A percentile compares a stretch with the other conserved stretches of the same genome.
phyloP scores from a whole-genome alignment of 2,329 filamentous ascomycete species.

The Metarhizium sp. region DNA sequence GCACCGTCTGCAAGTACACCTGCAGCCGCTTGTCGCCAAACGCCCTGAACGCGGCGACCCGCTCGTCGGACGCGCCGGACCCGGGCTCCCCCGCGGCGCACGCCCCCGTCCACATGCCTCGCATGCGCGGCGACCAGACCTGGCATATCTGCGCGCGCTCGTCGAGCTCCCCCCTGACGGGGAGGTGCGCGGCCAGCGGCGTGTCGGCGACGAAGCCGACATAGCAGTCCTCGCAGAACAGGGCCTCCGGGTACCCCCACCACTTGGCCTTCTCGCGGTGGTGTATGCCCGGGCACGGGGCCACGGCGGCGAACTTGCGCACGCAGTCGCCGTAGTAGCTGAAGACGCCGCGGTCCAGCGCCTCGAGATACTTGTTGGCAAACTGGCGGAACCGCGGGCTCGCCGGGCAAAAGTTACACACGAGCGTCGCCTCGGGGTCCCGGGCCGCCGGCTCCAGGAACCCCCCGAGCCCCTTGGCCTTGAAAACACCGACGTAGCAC shows the following conservation, averaged over 20 bases:
- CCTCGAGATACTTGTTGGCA: constrained; percentile 17
- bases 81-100: constrained; percentile 18
- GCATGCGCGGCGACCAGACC: constrained; percentile 29
- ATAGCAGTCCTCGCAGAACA: constrained; percentile 26
- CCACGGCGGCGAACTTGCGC: constrained; percentile 17
- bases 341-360: constrained; percentile 22
- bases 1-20: constrained; percentile 19
- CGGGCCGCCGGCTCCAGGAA: constrained; percentile 19
- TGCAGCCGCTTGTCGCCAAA: constrained; percentile 18
- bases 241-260: constrained; percentile 25
- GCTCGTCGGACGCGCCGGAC: constrained; percentile 14
- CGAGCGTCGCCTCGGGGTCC: constrained; percentile 9
- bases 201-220: constrained; percentile 19
- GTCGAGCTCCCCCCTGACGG: constrained; percentile 16
- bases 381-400: constrained; percentile 16
- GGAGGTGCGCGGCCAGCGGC: constrained; percentile 13
- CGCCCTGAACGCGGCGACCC: constrained; percentile 16
- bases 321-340: constrained; percentile 18
- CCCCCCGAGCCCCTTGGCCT: constrained; percentile 13
- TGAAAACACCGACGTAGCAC: constrained; percentile 21
- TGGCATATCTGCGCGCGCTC: constrained; percentile 21
- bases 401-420: constrained; percentile 21
- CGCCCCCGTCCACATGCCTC: constrained; percentile 20
- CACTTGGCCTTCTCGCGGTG: constrained; percentile 17
- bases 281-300: constrained; percentile 19